Evolutionary conservation across 441 rosid genomes (phyloP).

Genomic region (Adansonia gregorii): DNA sequence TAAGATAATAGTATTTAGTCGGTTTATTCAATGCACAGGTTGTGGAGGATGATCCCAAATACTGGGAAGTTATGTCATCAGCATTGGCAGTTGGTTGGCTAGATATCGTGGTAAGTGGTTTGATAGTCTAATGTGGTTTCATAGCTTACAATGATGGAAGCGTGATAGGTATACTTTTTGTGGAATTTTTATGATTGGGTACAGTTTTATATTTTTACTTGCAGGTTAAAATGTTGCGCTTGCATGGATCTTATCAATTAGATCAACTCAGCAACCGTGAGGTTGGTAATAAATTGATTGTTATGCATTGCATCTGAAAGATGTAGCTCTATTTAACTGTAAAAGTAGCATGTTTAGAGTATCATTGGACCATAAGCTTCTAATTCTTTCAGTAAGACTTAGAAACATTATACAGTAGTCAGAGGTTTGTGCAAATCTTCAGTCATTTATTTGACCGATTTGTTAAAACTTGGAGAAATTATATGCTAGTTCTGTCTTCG

Average conservation of each 20-base stretch:
- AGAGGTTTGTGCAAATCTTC: background rate
- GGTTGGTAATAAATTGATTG: constrained; percentile 54
- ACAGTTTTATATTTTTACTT: constrained; percentile 19
- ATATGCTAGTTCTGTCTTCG: background rate
- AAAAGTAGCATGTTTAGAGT: background rate
- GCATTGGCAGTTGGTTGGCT: constrained; percentile 93
- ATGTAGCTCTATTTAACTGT: constrained; percentile 4
- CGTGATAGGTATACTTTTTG: constrained; percentile 12
- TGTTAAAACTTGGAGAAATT: background rate
- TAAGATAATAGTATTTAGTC: constrained; percentile 16
- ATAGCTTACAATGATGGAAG: background rate
- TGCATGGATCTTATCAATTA: constrained; percentile 88
- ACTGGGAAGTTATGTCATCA: constrained; percentile 85
- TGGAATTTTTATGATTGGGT: constrained; percentile 18
- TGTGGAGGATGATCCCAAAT: constrained; percentile 75
- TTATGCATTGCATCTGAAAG: constrained; percentile 8
- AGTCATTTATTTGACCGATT: constrained; percentile 12
- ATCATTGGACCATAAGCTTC: background rate
- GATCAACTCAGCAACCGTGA: constrained; percentile 89
- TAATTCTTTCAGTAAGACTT: background rate
- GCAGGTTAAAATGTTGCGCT: constrained; percentile 83
- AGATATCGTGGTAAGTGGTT: constrained; percentile 72
- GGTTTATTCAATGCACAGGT: constrained; percentile 49
- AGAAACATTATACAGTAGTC: background rate
- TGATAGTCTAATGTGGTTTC: constrained; percentile 7